These are phyloP conservation scores for Globisporangium parvum DNA, from an alignment of 352 stramenopile genomes.

Conservation along the genomic window DNA sequence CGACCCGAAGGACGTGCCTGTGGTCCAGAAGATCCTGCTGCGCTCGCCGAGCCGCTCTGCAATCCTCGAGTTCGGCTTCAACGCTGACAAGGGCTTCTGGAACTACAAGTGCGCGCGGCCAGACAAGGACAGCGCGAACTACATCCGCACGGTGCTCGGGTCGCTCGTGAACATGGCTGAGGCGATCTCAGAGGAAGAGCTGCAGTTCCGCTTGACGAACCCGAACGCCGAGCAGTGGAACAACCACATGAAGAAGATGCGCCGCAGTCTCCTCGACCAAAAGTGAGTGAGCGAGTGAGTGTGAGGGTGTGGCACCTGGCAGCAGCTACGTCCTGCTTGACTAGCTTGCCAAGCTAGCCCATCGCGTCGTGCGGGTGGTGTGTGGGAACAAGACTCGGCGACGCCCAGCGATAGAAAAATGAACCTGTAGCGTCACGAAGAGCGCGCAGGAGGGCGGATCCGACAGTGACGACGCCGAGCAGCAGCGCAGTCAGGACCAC, in stretches of 20 bases:
- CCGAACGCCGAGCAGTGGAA: conserved; percentile 74
- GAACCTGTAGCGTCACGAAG: no score
- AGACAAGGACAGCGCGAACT: conserved; percentile 88
- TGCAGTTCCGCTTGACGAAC: conserved; percentile 83
- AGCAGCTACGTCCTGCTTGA: no score
- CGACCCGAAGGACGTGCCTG: conserved; percentile 64
- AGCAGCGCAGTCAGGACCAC: no score
- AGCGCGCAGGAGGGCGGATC: no score
- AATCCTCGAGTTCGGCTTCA: conserved; percentile 85
- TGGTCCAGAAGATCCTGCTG: conserved; percentile 61
- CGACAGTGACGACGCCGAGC: no score
- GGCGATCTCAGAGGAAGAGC: conserved; percentile 86
- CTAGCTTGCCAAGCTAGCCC: neutral
- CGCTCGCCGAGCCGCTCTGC: conserved; percentile 50
- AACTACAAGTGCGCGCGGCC: conserved; percentile 86
- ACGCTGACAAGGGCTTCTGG: conserved; percentile 84
- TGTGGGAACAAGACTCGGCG: no score
- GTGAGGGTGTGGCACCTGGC: no score
- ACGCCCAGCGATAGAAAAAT: neutral
- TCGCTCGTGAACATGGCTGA: conserved; percentile 90
- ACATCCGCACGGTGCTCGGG: conserved; percentile 86
- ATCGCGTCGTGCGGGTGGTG: neutral
- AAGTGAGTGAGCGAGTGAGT: conserved; percentile 18
- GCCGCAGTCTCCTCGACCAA: conserved; percentile 54
- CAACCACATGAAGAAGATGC: conserved; percentile 77